A percentile compares a stretch with the other conserved stretches of the same genome.
These are phyloP conservation scores for Microsporum canis DNA, from an alignment of 2,329 filamentous ascomycete genomes.

Conservation along the genomic window DNA sequence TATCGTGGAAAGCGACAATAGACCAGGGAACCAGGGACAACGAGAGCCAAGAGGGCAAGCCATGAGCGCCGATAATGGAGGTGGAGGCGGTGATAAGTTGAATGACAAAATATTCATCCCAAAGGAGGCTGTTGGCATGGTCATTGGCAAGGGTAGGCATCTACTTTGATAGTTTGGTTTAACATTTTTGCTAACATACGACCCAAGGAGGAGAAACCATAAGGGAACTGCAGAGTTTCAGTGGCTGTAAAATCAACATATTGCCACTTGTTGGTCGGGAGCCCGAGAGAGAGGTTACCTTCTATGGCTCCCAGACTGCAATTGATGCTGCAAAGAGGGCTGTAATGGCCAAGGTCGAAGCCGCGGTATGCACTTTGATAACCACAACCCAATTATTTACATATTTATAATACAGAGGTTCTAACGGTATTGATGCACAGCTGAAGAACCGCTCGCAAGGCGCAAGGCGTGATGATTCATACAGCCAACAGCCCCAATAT, in stretches of 20 bases:
- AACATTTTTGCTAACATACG: conserved; percentile 15
- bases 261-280: conserved; percentile 66
- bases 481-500: conserved; percentile 37
- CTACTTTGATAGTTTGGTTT: neutral
- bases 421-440: conserved; percentile 20
- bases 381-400: neutral
- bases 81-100: conserved; percentile 42
- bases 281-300: conserved; percentile 71
- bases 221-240: conserved; percentile 79
- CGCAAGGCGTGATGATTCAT: conserved; percentile 21
- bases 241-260: conserved; percentile 91
- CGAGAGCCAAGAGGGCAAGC: conserved; percentile 15
- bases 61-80: conserved; percentile 30
- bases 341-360: conserved; percentile 86
- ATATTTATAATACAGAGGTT: neutral
- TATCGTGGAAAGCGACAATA: conserved; percentile 81
- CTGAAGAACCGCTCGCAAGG: conserved; percentile 26
- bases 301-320: conserved; percentile 65
- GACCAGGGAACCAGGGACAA: conserved; percentile 14
- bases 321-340: conserved; percentile 71
- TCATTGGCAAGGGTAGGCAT: conserved; percentile 65
- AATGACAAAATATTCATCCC: conserved; percentile 77
- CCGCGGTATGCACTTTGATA: conserved; percentile 50
- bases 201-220: conserved; percentile 68
- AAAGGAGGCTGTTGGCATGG: conserved; percentile 89